Evolutionary conservation across 106 monocot species (phyloP).

Genomic region (Hemerocallis citrina): DNA sequence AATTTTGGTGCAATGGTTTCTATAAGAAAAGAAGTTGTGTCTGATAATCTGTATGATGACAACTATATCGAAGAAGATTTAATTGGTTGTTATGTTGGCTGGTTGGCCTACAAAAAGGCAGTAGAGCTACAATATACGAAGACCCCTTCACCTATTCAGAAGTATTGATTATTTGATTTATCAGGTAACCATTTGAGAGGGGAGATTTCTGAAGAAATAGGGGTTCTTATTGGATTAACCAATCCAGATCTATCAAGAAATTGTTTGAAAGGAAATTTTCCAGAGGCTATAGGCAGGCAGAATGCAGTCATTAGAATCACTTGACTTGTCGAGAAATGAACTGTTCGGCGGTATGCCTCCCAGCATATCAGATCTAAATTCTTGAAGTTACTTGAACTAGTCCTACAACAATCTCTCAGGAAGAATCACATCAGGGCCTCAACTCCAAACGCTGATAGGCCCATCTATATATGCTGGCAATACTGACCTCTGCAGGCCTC

Average conservation of each 20-base stretch:
- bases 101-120: background rate
- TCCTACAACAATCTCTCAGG: constrained; percentile 7
- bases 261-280: background rate
- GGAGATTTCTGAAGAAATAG: background rate
- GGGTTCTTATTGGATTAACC: background rate
- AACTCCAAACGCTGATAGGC: background rate
- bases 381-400: background rate
- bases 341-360: background rate
- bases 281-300: background rate
- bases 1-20: background rate
- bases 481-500: background rate
- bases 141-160: constrained; percentile 8
- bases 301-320: background rate
- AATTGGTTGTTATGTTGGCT: background rate
- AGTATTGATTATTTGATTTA: background rate
- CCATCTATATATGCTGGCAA: background rate
- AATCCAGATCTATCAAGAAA: constrained; percentile 3
- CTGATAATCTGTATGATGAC: no score
- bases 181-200: background rate
- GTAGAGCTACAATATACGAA: background rate
- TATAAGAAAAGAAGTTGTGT: background rate
- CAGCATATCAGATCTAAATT: background rate
- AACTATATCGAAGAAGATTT: no score
- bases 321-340: background rate
- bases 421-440: constrained; percentile 2